phyloP scores from a whole-genome alignment of 441 rosid species.

The Manihot esculenta region DNA sequence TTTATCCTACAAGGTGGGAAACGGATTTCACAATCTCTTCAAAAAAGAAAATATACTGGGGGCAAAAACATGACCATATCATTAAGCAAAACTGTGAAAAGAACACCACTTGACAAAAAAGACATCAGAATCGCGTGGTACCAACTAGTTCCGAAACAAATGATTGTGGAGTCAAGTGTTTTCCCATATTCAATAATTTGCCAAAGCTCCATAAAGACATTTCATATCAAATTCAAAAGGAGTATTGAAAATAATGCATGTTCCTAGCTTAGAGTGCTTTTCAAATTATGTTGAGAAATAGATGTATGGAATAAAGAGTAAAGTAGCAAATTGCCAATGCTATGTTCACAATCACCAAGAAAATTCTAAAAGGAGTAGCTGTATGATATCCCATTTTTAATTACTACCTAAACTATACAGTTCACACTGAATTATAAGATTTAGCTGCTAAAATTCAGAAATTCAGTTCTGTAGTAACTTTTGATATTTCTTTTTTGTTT shows the following conservation, averaged over 20 bases:
- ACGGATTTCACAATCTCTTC: background rate
- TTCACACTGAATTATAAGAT: too few species aligned
- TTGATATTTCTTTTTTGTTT: too few species aligned
- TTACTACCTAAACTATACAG: too few species aligned
- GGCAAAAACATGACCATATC: background rate
- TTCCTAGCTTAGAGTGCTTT: background rate
- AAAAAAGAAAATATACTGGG: background rate
- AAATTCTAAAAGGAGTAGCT: background rate
- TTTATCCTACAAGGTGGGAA: conserved; percentile 52
- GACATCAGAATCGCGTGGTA: background rate
- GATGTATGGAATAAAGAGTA: too few species aligned
- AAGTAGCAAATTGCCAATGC: background rate
- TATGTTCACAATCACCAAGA: background rate
- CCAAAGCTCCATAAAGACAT: background rate
- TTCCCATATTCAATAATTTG: background rate
- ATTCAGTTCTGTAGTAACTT: too few species aligned
- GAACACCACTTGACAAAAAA: background rate
- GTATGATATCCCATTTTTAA: background rate
- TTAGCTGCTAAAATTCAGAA: too few species aligned
- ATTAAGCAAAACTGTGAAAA: background rate
- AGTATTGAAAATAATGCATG: background rate
- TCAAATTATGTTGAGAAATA: too few species aligned
- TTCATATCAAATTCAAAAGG: background rate
- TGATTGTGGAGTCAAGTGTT: background rate
- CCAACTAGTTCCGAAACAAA: background rate